A percentile compares a stretch with the other conserved stretches of the same genome.
phyloP scores from a whole-genome alignment of 2,329 filamentous ascomycete genomes.

The Trichoderma sp. region DNA sequence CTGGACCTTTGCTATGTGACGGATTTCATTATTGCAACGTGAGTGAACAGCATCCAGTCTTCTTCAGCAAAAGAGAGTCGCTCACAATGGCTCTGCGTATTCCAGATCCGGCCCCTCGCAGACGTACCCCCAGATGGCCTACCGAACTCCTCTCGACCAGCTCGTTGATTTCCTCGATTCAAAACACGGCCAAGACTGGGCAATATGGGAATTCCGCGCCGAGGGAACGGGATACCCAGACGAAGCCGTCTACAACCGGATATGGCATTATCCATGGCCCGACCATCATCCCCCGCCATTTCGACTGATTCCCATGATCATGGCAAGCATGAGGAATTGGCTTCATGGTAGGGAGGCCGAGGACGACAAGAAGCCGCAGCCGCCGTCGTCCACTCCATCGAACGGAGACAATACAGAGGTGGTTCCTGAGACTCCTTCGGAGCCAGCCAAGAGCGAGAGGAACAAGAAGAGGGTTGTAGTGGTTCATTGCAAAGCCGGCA shows the following conservation, averaged over 20 bases:
- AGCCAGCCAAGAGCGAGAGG: slow-evolving; percentile 30
- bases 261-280: slow-evolving; percentile 92
- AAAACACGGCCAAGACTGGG: slow-evolving; percentile 81
- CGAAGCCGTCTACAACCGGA: slow-evolving; percentile 76
- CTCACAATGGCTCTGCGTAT: neutral
- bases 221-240: slow-evolving; percentile 97
- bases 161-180: slow-evolving; percentile 84
- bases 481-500: slow-evolving; percentile 96
- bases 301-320: slow-evolving; percentile 77
- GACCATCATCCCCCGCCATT: slow-evolving; percentile 98
- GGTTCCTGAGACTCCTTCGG: neutral
- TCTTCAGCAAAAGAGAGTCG: neutral
- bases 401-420: neutral
- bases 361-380: neutral
- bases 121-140: slow-evolving; percentile 85
- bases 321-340: slow-evolving; percentile 93
- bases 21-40: slow-evolving; percentile 67
- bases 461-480: slow-evolving; percentile 66
- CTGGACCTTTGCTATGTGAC: slow-evolving; percentile 96
- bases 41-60: slow-evolving; percentile 24
- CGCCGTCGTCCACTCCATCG: neutral
- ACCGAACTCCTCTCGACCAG: slow-evolving; percentile 86
- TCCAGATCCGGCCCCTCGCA: slow-evolving; percentile 83
- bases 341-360: slow-evolving; percentile 50
- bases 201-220: slow-evolving; percentile 96